Base-by-base conservation (phyloP, 1,139 yeast genomes). In the Blastobotrys indianensis region DNA sequence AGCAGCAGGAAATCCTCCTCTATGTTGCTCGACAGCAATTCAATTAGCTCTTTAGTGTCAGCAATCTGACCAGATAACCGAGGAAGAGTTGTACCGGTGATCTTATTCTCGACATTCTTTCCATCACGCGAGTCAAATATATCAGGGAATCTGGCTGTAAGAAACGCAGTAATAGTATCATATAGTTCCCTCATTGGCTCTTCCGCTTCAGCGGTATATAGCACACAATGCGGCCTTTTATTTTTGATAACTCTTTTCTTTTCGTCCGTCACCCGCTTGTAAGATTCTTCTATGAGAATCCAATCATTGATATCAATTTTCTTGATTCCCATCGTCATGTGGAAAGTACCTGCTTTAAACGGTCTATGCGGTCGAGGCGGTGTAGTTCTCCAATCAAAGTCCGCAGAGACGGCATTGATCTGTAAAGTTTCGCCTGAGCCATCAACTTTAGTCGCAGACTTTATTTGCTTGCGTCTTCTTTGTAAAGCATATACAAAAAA, bases 1-100 rank as follows among this genome's bases (percentile, higher is more conserved):
- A 84, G 57, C 7, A 84, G 64, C 45, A 83, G 66, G 53, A 82
- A 74, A 57, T 84, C 94, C 54, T 84, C 94, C 55, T 82, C 88
- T 15, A 82, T 72, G 41, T 74, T 73, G 32, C 69, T 65, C 5
- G 73, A 67, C 42, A 82, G 59, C 17, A 66, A 57, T 7, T 67
- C 62, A 50, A 82, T 65, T 52, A 77, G 62, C 37, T 69, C 67
- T 33, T 39, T 42, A 16, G 42, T 32, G 13, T 41, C 42, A 11
- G 29, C 29, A 32, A 41, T 47, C 5, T 36, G 45, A 10, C 16
- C 25, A 1, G 57, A 42, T 16, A 43, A 34, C n/a, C 42, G 49
- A 4, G 64, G 63, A n/a, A 63, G 23, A 16, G 41, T 45, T 2
- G 48, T 45, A 28, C 51, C 46, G 15, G 44, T 50, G 40, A 61